Percentiles rank a stretch among this genome's conserved stretches.
These are phyloP conservation scores for Isatis lusitanica DNA, from an alignment of 441 rosid genomes.

Conservation along the genomic window DNA sequence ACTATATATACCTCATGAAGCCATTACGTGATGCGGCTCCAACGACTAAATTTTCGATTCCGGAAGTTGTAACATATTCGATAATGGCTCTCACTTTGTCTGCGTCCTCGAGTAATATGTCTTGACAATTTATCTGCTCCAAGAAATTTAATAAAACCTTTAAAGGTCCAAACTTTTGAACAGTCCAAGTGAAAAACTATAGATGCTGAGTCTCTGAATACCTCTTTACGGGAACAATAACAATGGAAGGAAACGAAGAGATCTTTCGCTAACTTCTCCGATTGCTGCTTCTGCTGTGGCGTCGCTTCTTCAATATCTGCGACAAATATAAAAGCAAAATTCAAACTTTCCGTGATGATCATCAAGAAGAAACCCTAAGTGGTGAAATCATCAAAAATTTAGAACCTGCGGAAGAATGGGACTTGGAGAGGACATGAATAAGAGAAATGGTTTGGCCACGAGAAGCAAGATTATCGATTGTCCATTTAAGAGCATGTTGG, in stretches of 20 bases:
- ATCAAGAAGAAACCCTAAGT: not conserved
- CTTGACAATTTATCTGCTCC: slow-evolving; percentile 55
- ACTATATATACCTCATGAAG: slow-evolving; percentile 53
- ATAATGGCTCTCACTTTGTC: slow-evolving; percentile 66
- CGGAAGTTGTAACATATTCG: slow-evolving; percentile 60
- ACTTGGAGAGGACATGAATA: slow-evolving; percentile 51
- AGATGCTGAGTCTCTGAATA: not conserved
- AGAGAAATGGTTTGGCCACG: slow-evolving; percentile 67
- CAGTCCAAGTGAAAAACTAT: not conserved
- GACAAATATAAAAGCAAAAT: not conserved
- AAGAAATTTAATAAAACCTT: not conserved
- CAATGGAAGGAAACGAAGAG: slow-evolving; percentile 74
- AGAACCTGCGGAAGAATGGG: slow-evolving; percentile 26
- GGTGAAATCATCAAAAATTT: not conserved
- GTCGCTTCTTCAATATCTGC: slow-evolving; percentile 28
- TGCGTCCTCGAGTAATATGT: slow-evolving; percentile 56
- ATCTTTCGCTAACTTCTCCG: slow-evolving; percentile 54
- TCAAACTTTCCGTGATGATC: not conserved
- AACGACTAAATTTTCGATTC: slow-evolving; percentile 69
- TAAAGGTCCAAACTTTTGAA: not conserved
- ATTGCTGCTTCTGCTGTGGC: slow-evolving; percentile 33
- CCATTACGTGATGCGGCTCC: slow-evolving; percentile 67
- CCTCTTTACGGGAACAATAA: slow-evolving; percentile 84
- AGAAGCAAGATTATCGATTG: slow-evolving; percentile 56
- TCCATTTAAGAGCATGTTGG: slow-evolving; percentile 84